These are phyloP conservation scores for Scedosporium dehoogii DNA, from an alignment of 2,329 filamentous ascomycete species.

Conservation along the genomic window DNA sequence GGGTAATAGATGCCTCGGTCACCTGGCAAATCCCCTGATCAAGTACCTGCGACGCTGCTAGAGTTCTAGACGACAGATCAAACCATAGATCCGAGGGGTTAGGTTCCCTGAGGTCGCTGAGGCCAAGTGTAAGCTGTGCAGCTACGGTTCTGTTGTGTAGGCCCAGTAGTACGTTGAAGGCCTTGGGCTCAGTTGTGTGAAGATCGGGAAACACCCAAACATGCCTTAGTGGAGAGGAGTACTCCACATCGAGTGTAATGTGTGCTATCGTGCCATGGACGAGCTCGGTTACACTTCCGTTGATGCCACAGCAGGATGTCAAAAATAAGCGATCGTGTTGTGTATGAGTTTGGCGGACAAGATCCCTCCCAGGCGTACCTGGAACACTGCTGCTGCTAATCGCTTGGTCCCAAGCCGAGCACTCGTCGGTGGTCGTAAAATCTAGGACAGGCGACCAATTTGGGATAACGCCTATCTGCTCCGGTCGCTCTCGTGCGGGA, in stretches of 20 bases:
- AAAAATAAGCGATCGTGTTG: conserved; percentile 52
- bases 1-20: conserved; percentile 36
- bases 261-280: conserved; percentile 61
- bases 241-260: conserved; percentile 49
- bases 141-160: conserved; percentile 38
- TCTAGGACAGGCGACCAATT: conserved; percentile 56
- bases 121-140: conserved; percentile 37
- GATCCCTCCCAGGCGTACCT: conserved; percentile 19
- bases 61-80: conserved; percentile 42
- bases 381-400: conserved; percentile 12
- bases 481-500: conserved; percentile 41
- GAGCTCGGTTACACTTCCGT: conserved; percentile 57
- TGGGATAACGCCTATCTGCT: conserved; percentile 38
- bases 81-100: conserved; percentile 32
- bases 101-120: conserved; percentile 33
- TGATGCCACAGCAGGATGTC: conserved; percentile 52
- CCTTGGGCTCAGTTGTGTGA: background rate
- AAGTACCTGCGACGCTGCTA: conserved; percentile 30
- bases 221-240: conserved; percentile 35
- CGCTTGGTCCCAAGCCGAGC: conserved; percentile 20
- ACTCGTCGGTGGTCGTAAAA: conserved; percentile 35
- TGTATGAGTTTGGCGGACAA: conserved; percentile 8
- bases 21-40: conserved; percentile 39
- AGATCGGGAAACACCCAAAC: conserved; percentile 39
- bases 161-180: conserved; percentile 31